Conservation (phyloP, 2,329 filamentous ascomycete species). For the Pochonia chlamydosporia region DNA sequence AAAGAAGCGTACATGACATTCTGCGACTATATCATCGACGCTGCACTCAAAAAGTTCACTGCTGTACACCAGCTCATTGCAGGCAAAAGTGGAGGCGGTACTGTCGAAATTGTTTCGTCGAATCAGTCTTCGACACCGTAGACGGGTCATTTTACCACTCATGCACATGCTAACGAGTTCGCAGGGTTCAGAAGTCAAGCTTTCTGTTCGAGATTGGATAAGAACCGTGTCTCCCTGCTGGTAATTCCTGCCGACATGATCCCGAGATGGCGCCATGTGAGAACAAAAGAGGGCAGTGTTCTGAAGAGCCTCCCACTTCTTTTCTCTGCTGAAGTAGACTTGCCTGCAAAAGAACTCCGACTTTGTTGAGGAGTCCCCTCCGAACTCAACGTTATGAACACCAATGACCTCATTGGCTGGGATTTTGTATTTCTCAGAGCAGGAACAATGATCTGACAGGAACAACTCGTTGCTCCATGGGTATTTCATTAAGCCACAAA, state of each 20-base stretch:
- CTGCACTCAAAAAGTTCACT: slow-evolving; percentile 34
- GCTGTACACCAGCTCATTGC: slow-evolving; percentile 57
- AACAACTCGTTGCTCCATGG: slow-evolving; percentile 70
- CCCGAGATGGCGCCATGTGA: slow-evolving; percentile 23
- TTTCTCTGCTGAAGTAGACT: slow-evolving; percentile 55
- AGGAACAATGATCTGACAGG: slow-evolving; percentile 71
- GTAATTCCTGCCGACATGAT: slow-evolving; percentile 24
- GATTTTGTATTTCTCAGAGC: slow-evolving; percentile 43
- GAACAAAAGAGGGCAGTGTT: slow-evolving; percentile 49
- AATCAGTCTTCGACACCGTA: slow-evolving; percentile 42
- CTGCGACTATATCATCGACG: slow-evolving; percentile 39
- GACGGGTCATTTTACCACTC: background rate
- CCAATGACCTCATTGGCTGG: slow-evolving; percentile 49
- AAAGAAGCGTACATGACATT: slow-evolving; percentile 57
- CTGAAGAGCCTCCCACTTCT: slow-evolving; percentile 56
- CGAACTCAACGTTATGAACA: slow-evolving; percentile 54
- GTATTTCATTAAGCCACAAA: slow-evolving; percentile 62
- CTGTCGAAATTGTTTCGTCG: slow-evolving; percentile 40
- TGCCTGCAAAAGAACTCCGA: slow-evolving; percentile 64
- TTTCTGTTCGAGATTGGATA: slow-evolving; percentile 22
- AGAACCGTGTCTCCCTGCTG: slow-evolving; percentile 56
- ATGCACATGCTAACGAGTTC: slow-evolving; percentile 39
- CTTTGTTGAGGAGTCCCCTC: slow-evolving; percentile 38
- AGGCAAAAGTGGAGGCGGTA: slow-evolving; percentile 21
- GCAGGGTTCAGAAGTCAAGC: slow-evolving; percentile 49